A percentile compares a stretch with the other conserved stretches of the same genome.
Conservation (phyloP, 75 land plant genomes). For the Selaginella tamariscina region DNA sequence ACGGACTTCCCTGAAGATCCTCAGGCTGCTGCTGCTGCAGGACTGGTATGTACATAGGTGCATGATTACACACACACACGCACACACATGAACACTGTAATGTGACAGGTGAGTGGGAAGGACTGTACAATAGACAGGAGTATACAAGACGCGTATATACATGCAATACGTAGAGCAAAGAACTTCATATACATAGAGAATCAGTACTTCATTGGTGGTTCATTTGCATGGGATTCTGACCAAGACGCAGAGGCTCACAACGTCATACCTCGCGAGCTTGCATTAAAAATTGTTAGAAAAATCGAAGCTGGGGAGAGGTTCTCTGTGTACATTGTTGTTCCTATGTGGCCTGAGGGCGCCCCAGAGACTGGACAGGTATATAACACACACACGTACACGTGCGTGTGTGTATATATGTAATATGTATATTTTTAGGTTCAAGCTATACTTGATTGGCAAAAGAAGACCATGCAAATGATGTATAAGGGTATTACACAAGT, state of each 20-base stretch:
- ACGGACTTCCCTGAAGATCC: conserved; percentile 2
- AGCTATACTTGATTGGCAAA: conserved; percentile 10
- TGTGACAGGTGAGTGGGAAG: conserved; percentile 9
- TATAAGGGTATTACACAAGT: conserved; percentile 1
- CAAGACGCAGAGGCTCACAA: conserved; percentile 6
- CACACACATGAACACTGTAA: no score
- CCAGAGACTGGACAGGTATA: conserved; percentile 13
- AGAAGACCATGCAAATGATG: conserved; percentile 13
- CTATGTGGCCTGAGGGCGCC: conserved; percentile 6
- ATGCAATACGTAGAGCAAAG: conserved; percentile 6
- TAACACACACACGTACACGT: no score
- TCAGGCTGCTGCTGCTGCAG: background rate
- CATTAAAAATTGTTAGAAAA: conserved; percentile 2
- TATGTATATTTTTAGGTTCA: no score
- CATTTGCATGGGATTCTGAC: conserved; percentile 9
- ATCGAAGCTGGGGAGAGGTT: conserved; percentile 10
- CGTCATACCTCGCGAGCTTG: background rate
- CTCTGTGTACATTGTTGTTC: background rate
- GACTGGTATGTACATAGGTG: no score
- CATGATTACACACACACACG: no score
- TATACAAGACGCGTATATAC: conserved; percentile 6
- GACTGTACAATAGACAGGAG: background rate
- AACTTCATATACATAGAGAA: conserved; percentile 4
- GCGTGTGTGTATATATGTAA: no score
- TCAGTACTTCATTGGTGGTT: conserved; percentile 8